Base-by-base conservation (phyloP, 768 basidiomycete species). In the Rhodotorula taiwanensis region DNA sequence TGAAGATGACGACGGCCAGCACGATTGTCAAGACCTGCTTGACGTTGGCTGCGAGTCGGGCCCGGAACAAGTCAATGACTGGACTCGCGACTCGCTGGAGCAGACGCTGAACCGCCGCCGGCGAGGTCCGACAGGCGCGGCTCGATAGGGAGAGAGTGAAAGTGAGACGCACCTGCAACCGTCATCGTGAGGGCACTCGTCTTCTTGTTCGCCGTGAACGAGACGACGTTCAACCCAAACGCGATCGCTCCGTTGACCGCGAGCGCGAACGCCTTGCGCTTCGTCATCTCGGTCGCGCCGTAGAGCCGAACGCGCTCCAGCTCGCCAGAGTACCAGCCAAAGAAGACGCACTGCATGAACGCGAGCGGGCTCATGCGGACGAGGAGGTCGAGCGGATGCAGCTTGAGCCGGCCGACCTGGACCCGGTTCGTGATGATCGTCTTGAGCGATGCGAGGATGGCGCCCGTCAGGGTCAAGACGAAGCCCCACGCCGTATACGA, bases 201-300 rank as follows among this genome's bases (percentile, higher is more conserved):
- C 73, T 87, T 85, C 76, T 86, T 86, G 77, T 98, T 99, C n/a
- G 95, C 89, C 13, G 88, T 88, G 73, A 99, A 95, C 74, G 87
- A 89, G 60, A 95, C 88, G 4, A 97, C 84, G 71, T 98, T 99
- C 55, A 99, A 79, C 20, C 84, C 86, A 72, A 95, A 97, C 6
- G 95, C 95, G 72, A 98, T 84, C 20, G 79, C 74, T 0, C 92
- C 94, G 70, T 98, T 99, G 41, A 86, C 71, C 8, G 83, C 67
- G 49, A 98, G 76, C 10, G 84, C 82, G 3, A 80, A 62, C 3
- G 81, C 77, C 62, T 80, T 82, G 15, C 73, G 75, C 75, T 78
- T 66, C 41, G 75, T 75, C 78, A 79, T 79, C 70, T 81, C 79
- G 36, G 74, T 78, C 27, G 75, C 75, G 48, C 79, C 79, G 72